Evolutionary conservation across 495 filamentous ascomycete species (phyloP), one percentile per base, ranked within the genome.

Genomic region (Penicillium flavigenum): DNA sequence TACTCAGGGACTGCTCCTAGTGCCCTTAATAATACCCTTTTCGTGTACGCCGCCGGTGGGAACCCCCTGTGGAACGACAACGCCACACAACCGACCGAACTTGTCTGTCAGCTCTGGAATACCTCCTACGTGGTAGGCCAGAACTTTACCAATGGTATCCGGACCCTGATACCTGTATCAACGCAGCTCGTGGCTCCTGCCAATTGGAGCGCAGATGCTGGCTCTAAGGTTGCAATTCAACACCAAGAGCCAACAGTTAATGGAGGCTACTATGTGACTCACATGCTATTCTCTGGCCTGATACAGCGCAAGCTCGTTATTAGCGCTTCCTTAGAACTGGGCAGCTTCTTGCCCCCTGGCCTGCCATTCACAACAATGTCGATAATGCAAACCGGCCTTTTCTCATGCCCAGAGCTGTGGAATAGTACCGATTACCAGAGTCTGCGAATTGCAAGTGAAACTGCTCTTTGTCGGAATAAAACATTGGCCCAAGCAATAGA

Each of bases 61-160:
- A 39, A 50, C 55, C 10, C 10, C 14, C 14, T 36, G 1, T 36
- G 34, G 26, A 26, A 41, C 12, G 29, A 19, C 31, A 12, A 39
- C 26, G 5, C 7, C 20, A 19, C 17, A 17, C 51, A 43, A 3
- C 11, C 20, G 26, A 60, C 49, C 34, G 49, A 39, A 22, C 49
- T 51, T 24, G 49, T 51, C 7, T 51, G 49, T 31, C 16, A 38
- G 49, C 49, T 51, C 29, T 51, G 49, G 49, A 51, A 51, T 31
- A 51, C 49, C 20, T 51, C 49, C 34, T 51, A 51, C 34, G 49
- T 51, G 49, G 16, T 51, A 17, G 34, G 26, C 16, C 16, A 41
- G 34, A 34, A 27, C 11, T 51, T 51, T 17, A 41, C 32, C 31
- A 20, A 51, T 14, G 20, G 16, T 31, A 27, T 38, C 14, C 34